These are phyloP conservation scores for Rosa rugosa DNA, from an alignment of 306 rosid species.

Conservation along the genomic window DNA sequence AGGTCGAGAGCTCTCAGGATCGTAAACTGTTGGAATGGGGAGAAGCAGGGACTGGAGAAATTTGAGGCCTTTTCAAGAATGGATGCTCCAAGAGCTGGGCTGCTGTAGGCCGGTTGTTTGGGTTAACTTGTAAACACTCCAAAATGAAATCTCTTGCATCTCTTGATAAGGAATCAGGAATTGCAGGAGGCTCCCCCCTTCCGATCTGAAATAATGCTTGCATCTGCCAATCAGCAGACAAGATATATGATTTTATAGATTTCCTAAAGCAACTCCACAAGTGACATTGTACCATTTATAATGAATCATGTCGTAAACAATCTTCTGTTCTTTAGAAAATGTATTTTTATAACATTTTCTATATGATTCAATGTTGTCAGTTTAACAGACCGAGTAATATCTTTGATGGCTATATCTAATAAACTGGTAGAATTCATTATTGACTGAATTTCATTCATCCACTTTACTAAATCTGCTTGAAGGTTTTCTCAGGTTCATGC, in stretches of 20 bases:
- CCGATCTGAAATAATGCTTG: conserved; percentile 83
- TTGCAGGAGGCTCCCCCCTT: conserved; percentile 63
- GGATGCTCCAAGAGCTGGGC: conserved; percentile 64
- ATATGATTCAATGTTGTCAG: not conserved
- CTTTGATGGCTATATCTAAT: not conserved
- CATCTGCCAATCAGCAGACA: conserved; percentile 46
- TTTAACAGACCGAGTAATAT: not conserved
- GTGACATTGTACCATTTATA: not conserved
- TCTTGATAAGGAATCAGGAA: conserved; percentile 67
- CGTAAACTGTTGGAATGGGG: conserved; percentile 29
- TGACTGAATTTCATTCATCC: not conserved
- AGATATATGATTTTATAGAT: not conserved
- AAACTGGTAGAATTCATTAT: not conserved
- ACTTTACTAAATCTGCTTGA: not conserved
- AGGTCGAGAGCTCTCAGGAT: not conserved
- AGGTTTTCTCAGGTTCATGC: not conserved
- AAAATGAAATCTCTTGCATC: conserved; percentile 74
- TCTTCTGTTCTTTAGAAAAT: not conserved
- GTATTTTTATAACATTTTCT: not conserved
- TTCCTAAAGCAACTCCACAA: not conserved
- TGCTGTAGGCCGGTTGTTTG: conserved; percentile 65
- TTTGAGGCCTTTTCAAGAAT: conserved; percentile 62
- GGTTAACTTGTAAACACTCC: conserved; percentile 72
- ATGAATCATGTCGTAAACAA: not conserved
- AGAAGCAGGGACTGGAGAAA: conserved; percentile 60